phyloP scores from a whole-genome alignment of 1,284 basidiomycete species.

The Stereum hirsutum region DNA sequence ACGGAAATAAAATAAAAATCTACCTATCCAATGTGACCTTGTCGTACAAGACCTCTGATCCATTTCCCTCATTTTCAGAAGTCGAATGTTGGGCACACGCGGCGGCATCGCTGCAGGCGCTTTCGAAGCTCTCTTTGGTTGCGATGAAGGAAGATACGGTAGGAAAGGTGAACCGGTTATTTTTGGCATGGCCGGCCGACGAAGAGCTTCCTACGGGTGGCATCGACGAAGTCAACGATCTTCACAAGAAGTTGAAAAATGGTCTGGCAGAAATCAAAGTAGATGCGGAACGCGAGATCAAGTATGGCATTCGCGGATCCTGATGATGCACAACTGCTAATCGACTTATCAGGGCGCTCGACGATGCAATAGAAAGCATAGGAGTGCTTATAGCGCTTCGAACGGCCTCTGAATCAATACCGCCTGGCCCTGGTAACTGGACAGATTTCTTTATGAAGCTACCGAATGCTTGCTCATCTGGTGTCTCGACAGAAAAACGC shows the following conservation, averaged over 20 bases:
- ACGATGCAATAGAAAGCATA: slow-evolving; percentile 61
- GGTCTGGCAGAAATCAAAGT: slow-evolving; percentile 54
- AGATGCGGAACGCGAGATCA: slow-evolving; percentile 50
- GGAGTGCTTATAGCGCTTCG: slow-evolving; percentile 61
- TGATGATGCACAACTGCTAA: slow-evolving; percentile 5
- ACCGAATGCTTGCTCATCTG: not conserved
- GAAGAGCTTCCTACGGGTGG: slow-evolving; percentile 60
- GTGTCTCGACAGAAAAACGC: slow-evolving; percentile 46
- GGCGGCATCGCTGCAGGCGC: slow-evolving; percentile 39
- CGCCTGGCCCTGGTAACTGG: slow-evolving; percentile 39
- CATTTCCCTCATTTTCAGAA: slow-evolving; percentile 30
- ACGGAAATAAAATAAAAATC: not conserved
- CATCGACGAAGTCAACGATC: slow-evolving; percentile 50
- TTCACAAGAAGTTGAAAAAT: slow-evolving; percentile 50
- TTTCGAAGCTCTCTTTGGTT: slow-evolving; percentile 46
- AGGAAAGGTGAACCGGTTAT: slow-evolving; percentile 60
- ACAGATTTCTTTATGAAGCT: not conserved
- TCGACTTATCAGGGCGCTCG: slow-evolving; percentile 43
- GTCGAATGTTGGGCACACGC: slow-evolving; percentile 65
- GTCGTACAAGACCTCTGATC: not conserved
- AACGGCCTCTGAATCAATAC: slow-evolving; percentile 50
- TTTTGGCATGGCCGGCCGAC: slow-evolving; percentile 61
- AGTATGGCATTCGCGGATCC: slow-evolving; percentile 31
- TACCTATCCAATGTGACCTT: not conserved
- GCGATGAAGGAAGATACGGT: slow-evolving; percentile 46